Evolutionary conservation across 352 stramenopile genomes (phyloP).

Genomic region (Phytophthora lateralis): DNA sequence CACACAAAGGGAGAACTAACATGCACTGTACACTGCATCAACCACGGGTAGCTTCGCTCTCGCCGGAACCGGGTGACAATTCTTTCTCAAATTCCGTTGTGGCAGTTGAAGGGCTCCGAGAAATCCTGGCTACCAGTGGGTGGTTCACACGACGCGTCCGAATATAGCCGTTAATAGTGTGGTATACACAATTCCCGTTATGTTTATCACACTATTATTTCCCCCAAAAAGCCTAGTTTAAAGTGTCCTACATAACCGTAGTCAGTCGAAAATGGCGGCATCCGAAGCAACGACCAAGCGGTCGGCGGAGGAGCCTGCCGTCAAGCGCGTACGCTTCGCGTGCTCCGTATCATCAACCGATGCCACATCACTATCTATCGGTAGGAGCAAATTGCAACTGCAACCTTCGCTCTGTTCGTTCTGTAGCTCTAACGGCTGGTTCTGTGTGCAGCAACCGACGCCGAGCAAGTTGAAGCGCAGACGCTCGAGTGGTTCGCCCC

Average conservation of each 20-base stretch:
- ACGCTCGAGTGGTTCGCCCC: constrained; percentile 59
- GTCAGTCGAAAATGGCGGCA: constrained; percentile 37
- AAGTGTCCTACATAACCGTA: not conserved
- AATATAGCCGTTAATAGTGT: not conserved
- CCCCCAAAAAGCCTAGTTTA: too few relatives aligned
- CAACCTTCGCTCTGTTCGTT: not conserved
- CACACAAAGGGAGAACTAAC: constrained; percentile 4
- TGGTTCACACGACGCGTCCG: constrained; percentile 17
- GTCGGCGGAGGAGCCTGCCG: constrained; percentile 5
- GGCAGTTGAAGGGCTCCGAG: not conserved
- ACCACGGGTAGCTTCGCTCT: not conserved
- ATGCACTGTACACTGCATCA: not conserved
- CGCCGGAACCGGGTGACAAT: not conserved
- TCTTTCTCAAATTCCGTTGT: constrained; percentile 35
- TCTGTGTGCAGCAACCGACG: constrained; percentile 41
- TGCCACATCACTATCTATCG: constrained; percentile 59
- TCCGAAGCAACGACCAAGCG: constrained; percentile 27
- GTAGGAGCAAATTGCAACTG: constrained; percentile 28
- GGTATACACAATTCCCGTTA: not conserved
- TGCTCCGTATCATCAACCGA: constrained; percentile 51
- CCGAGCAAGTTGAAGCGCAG: constrained; percentile 46
- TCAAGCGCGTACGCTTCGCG: constrained; percentile 75
- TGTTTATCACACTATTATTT: not conserved
- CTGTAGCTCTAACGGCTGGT: constrained; percentile 2
- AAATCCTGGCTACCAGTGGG: not conserved